Conservation (phyloP, 495 filamentous ascomycete species). For the Neurospora africana region DNA sequence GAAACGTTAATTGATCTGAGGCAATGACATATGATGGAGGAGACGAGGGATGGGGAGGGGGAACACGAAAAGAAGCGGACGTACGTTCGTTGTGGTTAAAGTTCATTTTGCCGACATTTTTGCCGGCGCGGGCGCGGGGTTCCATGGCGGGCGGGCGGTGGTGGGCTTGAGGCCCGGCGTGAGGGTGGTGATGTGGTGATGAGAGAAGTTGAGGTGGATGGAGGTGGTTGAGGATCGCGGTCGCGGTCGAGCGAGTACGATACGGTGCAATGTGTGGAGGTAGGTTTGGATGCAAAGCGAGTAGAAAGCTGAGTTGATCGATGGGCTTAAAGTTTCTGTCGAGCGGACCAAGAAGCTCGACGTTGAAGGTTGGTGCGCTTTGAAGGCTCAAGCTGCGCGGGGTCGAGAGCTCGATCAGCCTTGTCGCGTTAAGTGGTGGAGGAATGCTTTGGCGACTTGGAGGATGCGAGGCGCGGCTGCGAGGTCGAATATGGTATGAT, state of each 20-base stretch:
- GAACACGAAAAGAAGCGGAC: slow-evolving; percentile 16
- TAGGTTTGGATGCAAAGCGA: background rate
- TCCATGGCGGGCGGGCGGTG: slow-evolving; percentile 39
- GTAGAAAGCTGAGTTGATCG: background rate
- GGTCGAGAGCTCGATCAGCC: background rate
- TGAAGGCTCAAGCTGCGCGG: background rate
- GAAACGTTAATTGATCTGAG: no score
- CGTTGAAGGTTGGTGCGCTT: background rate
- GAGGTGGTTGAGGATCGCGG: background rate
- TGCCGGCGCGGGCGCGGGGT: slow-evolving; percentile 63
- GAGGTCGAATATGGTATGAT: background rate
- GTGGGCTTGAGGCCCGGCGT: background rate
- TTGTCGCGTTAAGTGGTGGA: background rate
- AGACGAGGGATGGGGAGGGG: background rate
- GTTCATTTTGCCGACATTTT: slow-evolving; percentile 84
- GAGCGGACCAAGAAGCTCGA: background rate
- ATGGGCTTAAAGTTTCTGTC: background rate
- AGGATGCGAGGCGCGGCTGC: background rate
- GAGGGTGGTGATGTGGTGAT: background rate
- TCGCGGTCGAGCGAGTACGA: background rate
- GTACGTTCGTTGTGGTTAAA: slow-evolving; percentile 67
- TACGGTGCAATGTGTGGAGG: background rate
- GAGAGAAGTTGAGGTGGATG: background rate
- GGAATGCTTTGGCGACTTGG: background rate
- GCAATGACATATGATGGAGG: no score